Base-by-base conservation (phyloP, 1,284 basidiomycete species). In the Irpex sp. region DNA sequence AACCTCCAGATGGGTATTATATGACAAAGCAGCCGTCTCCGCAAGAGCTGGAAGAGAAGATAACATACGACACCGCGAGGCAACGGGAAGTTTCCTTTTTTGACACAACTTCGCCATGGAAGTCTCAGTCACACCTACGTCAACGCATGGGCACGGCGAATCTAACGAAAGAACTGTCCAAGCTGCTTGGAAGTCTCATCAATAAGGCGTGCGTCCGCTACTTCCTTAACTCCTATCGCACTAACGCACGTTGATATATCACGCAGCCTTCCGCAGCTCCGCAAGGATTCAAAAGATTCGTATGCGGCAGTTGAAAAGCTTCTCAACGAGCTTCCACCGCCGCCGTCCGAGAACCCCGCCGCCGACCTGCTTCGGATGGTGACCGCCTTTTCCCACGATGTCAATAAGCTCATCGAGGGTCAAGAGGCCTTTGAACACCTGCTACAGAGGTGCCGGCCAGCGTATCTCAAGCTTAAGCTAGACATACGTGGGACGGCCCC, bases 201-300 rank as follows among this genome's bases (percentile, higher is more conserved):
- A 66, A 63, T 37, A 57, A 62, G 15, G 64, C 64, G 66, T 65
- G 58, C 15, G 59, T 63, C 19, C 19, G 39, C 39, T 43, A 11
- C 15, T 15, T 43, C 39, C 8, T 11, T 43, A 5, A 11, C 39
- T 43, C 39, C 39, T 26, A 26, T 26, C 26, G 26, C 26, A 26
- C 8, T 11, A 43, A 43, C 39, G 6, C 39, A 43, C 39, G 39
- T 15, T 43, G 11, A 4, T 43, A 9, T 2, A 46, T 33, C 56
- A 11, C 61, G 11, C n/a, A 92, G 90, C 54, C 79, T 92, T 0
- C 90, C 89, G 0, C 76, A 82, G 61, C 84, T 90, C 7, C 83
- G 84, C 57, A 74, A 78, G 0, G 81, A 83, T 61, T 67, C 88
- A 2, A 74, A 79, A 36, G 77, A 74, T 0, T 72, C 82, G 0